These are phyloP conservation scores for Parascedosporium putredinis DNA, from an alignment of 2,329 filamentous ascomycete species.

Conservation along the genomic window DNA sequence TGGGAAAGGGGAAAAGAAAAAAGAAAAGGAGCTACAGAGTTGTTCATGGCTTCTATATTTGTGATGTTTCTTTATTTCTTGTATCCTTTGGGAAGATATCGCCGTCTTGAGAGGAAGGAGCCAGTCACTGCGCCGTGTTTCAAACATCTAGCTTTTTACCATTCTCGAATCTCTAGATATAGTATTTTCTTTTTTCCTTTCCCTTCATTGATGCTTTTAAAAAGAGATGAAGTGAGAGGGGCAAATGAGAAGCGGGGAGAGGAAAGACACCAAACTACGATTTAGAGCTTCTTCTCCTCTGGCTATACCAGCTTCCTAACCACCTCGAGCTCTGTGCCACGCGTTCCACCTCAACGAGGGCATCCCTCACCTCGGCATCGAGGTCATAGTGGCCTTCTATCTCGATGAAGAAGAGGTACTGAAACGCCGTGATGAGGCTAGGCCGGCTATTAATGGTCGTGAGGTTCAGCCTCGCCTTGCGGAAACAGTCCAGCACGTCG, in stretches of 20 bases:
- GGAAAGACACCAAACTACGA: no score
- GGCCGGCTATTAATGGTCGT: slow-evolving; percentile 87
- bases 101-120: no score
- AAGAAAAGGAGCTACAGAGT: no score
- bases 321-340: slow-evolving; percentile 56
- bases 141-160: background rate
- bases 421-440: slow-evolving; percentile 63
- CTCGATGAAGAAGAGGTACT: slow-evolving; percentile 94
- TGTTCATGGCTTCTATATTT: no score
- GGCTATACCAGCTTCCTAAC: slow-evolving; percentile 54
- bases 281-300: background rate
- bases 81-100: no score
- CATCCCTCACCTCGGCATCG: slow-evolving; percentile 44
- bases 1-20: no score
- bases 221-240: no score
- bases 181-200: background rate
- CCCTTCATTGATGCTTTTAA: no score
- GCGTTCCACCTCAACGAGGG: slow-evolving; percentile 45
- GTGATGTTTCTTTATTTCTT: no score
- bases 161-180: background rate
- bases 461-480: slow-evolving; percentile 61
- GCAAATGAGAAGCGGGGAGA: no score
- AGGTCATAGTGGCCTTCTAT: slow-evolving; percentile 52
- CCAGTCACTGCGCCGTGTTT: no score
- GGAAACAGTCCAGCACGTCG: slow-evolving; percentile 70